These are phyloP conservation scores for Beauveria pseudobassiana DNA, from an alignment of 2,329 filamentous ascomycete genomes.

Conservation along the genomic window DNA sequence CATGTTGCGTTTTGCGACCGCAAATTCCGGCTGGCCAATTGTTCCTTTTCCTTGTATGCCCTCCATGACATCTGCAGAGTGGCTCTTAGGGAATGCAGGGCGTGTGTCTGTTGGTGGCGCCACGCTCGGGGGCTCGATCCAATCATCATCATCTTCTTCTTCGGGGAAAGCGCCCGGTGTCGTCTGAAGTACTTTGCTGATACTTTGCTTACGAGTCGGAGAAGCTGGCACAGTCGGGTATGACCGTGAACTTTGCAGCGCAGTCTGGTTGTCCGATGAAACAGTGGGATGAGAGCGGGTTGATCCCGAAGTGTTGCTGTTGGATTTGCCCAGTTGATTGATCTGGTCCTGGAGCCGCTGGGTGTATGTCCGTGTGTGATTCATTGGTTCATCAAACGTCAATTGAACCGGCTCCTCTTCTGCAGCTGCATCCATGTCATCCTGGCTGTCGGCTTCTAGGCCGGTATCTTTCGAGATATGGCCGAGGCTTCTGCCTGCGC, in stretches of 20 bases:
- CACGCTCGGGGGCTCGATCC: constrained; percentile 48
- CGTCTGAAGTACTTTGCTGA: constrained; percentile 23
- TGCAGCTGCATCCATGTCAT: constrained; percentile 47
- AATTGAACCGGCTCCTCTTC: constrained; percentile 34
- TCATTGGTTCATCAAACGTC: constrained; percentile 29
- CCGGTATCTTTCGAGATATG: constrained; percentile 36
- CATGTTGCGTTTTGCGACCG: not conserved
- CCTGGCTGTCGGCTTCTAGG: constrained; percentile 38
- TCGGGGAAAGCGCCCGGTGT: constrained; percentile 56
- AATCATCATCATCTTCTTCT: constrained; percentile 51
- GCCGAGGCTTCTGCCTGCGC: constrained; percentile 66
- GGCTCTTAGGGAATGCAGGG: constrained; percentile 50
- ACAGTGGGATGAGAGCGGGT: constrained; percentile 41
- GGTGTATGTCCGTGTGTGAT: constrained; percentile 83
- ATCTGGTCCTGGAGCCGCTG: constrained; percentile 91
- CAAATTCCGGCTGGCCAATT: constrained; percentile 35
- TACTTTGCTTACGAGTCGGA: constrained; percentile 18
- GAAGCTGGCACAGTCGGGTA: constrained; percentile 23
- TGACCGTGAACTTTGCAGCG: constrained; percentile 21
- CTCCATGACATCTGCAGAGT: constrained; percentile 56
- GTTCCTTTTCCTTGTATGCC: constrained; percentile 41
- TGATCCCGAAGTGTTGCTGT: constrained; percentile 37
- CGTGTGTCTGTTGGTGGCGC: constrained; percentile 28
- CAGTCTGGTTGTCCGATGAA: constrained; percentile 25
- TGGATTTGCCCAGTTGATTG: constrained; percentile 58